Base-by-base conservation (phyloP, 2,329 filamentous ascomycete species). In the Curvularia eragrostidis region DNA sequence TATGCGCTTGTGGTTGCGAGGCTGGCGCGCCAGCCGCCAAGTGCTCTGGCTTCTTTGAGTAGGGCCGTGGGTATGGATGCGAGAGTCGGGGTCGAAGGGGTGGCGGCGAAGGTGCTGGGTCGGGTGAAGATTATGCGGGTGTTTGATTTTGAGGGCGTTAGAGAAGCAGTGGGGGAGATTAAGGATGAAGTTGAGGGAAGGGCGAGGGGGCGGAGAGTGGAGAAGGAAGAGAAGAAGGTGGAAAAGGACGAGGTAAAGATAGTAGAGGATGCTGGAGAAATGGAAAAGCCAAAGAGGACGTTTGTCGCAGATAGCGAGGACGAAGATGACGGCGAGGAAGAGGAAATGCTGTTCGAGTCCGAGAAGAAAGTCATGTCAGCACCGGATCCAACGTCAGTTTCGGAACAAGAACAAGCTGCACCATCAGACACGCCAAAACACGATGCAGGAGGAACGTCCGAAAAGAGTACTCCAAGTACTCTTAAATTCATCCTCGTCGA, bases 91-190 rank as follows among this genome's bases (percentile, higher is more conserved):
- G 32, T 53, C 4, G 70, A 76, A 36, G 59, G 73, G n/a, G 56
- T 70, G 15, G 77, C 78, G 9, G 69, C 74, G 2, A 63, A 61
- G 18, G 54, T 78, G 4, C 73, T 84, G 0, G 80, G 80, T 24
- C 66, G 78, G 1, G 74, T 84, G 3, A 77, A 75, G 58, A 80
- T 84, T 26, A 81, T 82, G 75, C 76, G 82, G 4, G 79, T 82
- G 0, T 84, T 84, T 62, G 81, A 84, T 62, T 76, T 81, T 38
- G 74, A 78, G 8, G 82, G 82, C 0, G 61, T 84, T 24, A 69
- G 74, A 9, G 82, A 84, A 60, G 79, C 78, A 9, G 58, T 83
- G 3, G 66, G 63, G 0, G 82, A 84, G 65, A 59, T 83, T 34
- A 66, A 74, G 26, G 76, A 77, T n/a, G 70, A 52, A 1, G 55